A percentile compares a stretch with the other conserved stretches of the same genome.
phyloP scores from a whole-genome alignment of 2,329 filamentous ascomycete species.

The Colletotrichum nymphaeae region DNA sequence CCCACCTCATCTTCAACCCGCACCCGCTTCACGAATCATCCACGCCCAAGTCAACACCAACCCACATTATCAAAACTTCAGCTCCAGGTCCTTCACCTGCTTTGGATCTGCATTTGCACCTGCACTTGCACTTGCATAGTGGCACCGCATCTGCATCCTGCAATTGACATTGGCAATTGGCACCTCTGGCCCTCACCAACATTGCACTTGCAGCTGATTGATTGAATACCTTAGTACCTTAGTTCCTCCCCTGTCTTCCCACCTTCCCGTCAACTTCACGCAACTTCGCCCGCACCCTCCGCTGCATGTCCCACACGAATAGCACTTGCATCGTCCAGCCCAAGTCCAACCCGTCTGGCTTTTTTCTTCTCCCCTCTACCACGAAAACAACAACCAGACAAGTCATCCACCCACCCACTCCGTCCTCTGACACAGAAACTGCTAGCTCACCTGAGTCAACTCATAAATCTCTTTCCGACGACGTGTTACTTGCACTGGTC shows the following conservation, averaged over 20 bases:
- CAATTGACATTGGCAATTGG: background rate
- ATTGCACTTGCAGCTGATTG: background rate
- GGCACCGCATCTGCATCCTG: background rate
- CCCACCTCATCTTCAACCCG: no score
- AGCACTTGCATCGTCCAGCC: background rate
- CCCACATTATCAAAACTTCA: background rate
- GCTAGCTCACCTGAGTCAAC: slow-evolving; percentile 17
- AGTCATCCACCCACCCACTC: background rate
- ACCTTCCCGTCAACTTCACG: background rate
- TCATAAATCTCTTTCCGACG: background rate
- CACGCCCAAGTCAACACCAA: no score
- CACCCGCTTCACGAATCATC: no score
- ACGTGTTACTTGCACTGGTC: background rate
- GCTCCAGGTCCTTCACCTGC: background rate
- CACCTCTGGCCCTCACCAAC: background rate
- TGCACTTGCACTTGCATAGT: background rate
- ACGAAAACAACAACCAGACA: background rate
- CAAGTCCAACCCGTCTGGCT: background rate
- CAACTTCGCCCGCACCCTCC: background rate
- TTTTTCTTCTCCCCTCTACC: background rate
- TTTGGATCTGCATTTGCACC: slow-evolving; percentile 4
- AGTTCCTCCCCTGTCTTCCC: background rate
- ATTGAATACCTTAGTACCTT: background rate
- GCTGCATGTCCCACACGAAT: background rate
- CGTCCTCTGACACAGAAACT: slow-evolving; percentile 13